Percentiles rank a stretch among this genome's conserved stretches.
phyloP scores from a whole-genome alignment of 1,284 basidiomycete genomes.

The Volvariella volvacea region DNA sequence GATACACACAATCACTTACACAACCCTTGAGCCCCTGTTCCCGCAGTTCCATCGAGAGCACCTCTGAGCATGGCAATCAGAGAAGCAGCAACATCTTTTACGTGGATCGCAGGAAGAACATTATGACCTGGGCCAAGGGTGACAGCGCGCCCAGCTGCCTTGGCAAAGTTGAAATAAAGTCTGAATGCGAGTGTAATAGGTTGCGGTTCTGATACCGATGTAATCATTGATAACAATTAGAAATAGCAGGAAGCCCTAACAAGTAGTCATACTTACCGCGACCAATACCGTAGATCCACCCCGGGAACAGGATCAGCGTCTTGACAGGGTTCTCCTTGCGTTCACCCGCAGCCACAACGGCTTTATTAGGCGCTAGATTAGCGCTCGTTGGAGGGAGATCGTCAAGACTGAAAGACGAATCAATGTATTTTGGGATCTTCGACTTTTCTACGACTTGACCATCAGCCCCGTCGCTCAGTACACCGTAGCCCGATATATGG shows the following conservation, averaged over 20 bases:
- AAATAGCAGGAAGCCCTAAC: conserved; percentile 1
- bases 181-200: conserved; percentile 26
- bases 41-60: conserved; percentile 29
- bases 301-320: conserved; percentile 33
- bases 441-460: conserved; percentile 12
- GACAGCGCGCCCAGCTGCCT: conserved; percentile 23
- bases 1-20: conserved; percentile 19
- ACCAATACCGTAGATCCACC: conserved; percentile 33
- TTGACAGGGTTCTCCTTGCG: conserved; percentile 33
- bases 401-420: background rate
- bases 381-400: background rate
- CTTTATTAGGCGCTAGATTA: too few species aligned
- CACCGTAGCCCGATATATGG: conserved; percentile 33
- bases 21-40: conserved; percentile 31
- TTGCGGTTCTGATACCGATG: conserved; percentile 16
- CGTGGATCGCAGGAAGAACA: conserved; percentile 28
- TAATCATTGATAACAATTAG: background rate
- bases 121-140: conserved; percentile 35
- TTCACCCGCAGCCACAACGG: conserved; percentile 27
- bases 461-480: conserved; percentile 30
- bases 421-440: background rate
- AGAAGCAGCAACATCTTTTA: conserved; percentile 28
- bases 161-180: conserved; percentile 24
- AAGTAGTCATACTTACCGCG: conserved; percentile 19
- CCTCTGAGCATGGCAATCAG: conserved; percentile 27